Evolutionary conservation across 2,329 filamentous ascomycete genomes (phyloP).

Genomic region (Xylaria sp.): DNA sequence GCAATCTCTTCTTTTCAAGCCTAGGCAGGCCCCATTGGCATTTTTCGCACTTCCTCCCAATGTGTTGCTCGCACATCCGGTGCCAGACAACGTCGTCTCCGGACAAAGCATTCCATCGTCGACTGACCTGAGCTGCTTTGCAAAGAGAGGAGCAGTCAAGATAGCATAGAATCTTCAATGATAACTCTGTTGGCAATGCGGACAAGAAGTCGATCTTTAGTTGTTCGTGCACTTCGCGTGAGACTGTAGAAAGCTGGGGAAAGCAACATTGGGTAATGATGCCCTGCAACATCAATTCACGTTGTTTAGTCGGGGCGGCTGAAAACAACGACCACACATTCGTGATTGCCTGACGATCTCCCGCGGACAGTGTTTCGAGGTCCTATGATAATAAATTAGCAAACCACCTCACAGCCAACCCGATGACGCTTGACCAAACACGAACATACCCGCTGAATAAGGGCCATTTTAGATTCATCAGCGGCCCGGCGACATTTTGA

Average conservation of each 20-base stretch:
- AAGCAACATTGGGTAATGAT: conserved; percentile 98
- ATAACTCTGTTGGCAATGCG: conserved; percentile 87
- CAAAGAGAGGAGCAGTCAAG: conserved; percentile 94
- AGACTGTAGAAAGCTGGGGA: conserved; percentile 92
- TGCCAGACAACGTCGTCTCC: conserved; percentile 99
- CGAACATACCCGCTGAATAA: conserved; percentile 80
- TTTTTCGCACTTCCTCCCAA: conserved; percentile 84
- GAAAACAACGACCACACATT: conserved; percentile 99
- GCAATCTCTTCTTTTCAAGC: conserved; percentile 85
- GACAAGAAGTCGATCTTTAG: conserved; percentile 97
- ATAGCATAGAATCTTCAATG: conserved; percentile 91
- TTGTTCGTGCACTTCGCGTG: conserved; percentile 88
- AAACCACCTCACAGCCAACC: neutral
- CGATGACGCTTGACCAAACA: neutral
- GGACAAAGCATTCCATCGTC: conserved; percentile 86
- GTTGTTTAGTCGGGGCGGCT: conserved; percentile 90
- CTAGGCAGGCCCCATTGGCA: conserved; percentile 95
- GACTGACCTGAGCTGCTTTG: conserved; percentile 94
- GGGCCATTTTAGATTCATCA: conserved; percentile 95
- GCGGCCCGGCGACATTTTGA: conserved; percentile 92
- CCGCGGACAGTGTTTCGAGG: conserved; percentile 80
- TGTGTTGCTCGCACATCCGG: conserved; percentile 93
- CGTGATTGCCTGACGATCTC: conserved; percentile 93
- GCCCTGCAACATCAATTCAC: conserved; percentile 95
- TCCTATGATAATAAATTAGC: conserved; percentile 61